phyloP scores from a whole-genome alignment of 495 filamentous ascomycete species.

The Cercophora newfieldiana region DNA sequence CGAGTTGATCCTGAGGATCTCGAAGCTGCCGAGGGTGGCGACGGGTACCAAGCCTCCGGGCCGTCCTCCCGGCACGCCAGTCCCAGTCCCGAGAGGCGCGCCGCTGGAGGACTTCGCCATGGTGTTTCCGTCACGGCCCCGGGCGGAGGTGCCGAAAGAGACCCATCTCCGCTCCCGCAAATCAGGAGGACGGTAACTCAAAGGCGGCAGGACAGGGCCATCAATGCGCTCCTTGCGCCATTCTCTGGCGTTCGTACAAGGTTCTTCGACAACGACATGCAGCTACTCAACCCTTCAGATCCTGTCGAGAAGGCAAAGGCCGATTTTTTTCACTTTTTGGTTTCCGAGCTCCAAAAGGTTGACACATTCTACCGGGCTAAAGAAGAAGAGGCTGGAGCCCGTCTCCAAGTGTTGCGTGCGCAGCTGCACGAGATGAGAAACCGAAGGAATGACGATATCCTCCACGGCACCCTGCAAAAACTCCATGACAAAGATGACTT shows the following conservation, averaged over 20 bases:
- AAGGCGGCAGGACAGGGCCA: not conserved
- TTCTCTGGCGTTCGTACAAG: constrained; percentile 4
- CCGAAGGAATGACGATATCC: constrained; percentile 6
- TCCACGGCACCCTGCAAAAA: not conserved
- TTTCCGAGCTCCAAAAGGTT: constrained; percentile 9
- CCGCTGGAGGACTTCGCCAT: not conserved
- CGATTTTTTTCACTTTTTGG: constrained; percentile 9
- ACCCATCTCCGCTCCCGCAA: not conserved
- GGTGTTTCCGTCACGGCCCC: not conserved
- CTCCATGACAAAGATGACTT: not conserved
- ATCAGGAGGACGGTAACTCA: not conserved
- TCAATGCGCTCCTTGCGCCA: not conserved
- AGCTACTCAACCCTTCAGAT: constrained; percentile 5
- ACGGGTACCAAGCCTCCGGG: not conserved
- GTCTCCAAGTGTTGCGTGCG: not conserved
- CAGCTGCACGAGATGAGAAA: constrained; percentile 9
- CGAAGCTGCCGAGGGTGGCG: not conserved
- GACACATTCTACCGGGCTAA: constrained; percentile 10
- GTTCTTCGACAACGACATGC: constrained; percentile 3
- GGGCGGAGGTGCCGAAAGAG: not conserved
- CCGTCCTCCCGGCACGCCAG: not conserved
- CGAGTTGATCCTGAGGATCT: not conserved
- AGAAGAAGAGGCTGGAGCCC: not conserved
- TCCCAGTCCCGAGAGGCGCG: not conserved
- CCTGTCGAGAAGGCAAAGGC: constrained; percentile 8